These are phyloP conservation scores for Nelumbo lutea DNA, from an alignment of 164 flowering plant genomes.

Conservation along the genomic window DNA sequence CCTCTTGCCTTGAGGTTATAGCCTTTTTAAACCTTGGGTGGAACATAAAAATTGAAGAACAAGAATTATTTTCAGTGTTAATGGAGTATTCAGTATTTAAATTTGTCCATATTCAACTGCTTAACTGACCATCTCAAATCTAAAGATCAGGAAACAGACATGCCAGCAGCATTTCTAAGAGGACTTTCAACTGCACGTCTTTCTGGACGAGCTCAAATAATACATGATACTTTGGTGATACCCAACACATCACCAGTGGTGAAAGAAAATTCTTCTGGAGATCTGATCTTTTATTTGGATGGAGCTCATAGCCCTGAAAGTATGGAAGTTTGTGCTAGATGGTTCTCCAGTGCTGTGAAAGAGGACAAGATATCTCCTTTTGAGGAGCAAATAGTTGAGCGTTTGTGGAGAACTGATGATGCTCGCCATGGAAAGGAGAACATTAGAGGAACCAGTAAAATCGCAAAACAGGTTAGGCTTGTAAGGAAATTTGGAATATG, in stretches of 20 bases:
- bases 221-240: conserved; percentile 31
- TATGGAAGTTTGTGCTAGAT: conserved; percentile 81
- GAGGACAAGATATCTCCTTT: conserved; percentile 17
- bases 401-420: conserved; percentile 21
- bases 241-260: conserved; percentile 14
- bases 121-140: conserved; percentile 10
- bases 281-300: conserved; percentile 72
- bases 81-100: background rate
- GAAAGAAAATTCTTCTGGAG: conserved; percentile 36
- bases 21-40: no score
- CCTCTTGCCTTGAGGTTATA: no score
- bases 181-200: conserved; percentile 73
- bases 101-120: background rate
- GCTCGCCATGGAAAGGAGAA: conserved; percentile 13
- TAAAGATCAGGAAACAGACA: conserved; percentile 27
- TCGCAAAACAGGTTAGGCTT: conserved; percentile 46
- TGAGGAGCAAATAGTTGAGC: conserved; percentile 12
- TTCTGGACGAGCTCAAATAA: conserved; percentile 66
- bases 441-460: conserved; percentile 23
- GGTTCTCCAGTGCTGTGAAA: conserved; percentile 63
- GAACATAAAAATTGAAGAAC: background rate
- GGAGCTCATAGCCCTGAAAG: conserved; percentile 97
- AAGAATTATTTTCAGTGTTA: background rate
- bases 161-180: conserved; percentile 61
- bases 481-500: background rate